Conservation (phyloP, 169 alveolate genomes). For the Perkinsus chesapeaki region DNA sequence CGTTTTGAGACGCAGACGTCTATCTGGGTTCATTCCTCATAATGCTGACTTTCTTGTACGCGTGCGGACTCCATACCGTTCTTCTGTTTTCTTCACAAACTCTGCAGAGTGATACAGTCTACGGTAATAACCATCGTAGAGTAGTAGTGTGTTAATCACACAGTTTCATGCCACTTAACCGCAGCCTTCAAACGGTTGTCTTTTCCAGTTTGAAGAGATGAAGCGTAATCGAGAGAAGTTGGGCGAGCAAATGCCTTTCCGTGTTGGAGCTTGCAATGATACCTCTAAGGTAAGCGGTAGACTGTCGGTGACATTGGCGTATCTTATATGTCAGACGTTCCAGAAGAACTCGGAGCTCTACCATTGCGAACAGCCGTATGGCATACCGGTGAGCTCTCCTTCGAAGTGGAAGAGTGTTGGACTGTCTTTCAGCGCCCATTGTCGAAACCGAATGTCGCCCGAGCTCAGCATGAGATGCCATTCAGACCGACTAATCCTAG, state of each 20-base stretch:
- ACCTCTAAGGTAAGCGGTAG: not conserved
- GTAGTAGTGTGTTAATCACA: no score
- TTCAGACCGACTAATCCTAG: not conserved
- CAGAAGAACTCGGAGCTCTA: not conserved
- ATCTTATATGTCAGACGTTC: not conserved
- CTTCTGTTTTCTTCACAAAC: no score
- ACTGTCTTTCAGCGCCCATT: not conserved
- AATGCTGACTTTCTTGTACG: no score
- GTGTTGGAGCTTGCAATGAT: not conserved
- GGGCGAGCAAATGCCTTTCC: not conserved
- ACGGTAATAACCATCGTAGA: no score
- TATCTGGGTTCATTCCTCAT: no score
- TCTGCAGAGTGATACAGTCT: no score
- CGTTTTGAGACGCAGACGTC: no score
- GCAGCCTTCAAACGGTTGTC: no score
- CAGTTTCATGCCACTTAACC: no score
- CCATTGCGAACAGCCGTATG: not conserved
- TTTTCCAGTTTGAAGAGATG: not conserved
- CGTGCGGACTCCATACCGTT: no score
- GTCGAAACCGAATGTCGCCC: not conserved
- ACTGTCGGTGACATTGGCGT: not conserved
- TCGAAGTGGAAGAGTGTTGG: no score
- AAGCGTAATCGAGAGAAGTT: not conserved
- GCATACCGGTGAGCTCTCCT: not conserved
- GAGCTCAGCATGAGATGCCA: not conserved